These are phyloP conservation scores for Ogataea minuta DNA, from an alignment of 805 yeast genomes.

Conservation along the genomic window DNA sequence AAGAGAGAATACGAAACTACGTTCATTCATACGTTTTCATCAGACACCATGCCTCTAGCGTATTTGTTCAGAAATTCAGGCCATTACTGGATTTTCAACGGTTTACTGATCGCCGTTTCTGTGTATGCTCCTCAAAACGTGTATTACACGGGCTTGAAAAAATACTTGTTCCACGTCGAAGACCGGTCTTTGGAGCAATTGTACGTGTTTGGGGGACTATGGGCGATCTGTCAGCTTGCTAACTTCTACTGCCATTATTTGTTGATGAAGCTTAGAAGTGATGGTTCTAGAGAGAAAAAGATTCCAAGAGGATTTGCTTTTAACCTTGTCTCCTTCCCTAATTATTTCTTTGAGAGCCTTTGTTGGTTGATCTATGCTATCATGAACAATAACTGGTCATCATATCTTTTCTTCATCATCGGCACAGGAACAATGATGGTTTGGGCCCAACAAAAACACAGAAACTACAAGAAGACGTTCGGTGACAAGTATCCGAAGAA, in stretches of 20 bases:
- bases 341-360: slow-evolving; percentile 83
- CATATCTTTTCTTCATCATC: slow-evolving; percentile 66
- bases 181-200: slow-evolving; percentile 36
- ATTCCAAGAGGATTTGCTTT: slow-evolving; percentile 88
- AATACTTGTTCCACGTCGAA: slow-evolving; percentile 44
- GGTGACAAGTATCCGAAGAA: slow-evolving; percentile 76
- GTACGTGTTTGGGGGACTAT: slow-evolving; percentile 40
- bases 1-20: slow-evolving; percentile 89
- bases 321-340: slow-evolving; percentile 81
- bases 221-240: slow-evolving; percentile 63
- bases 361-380: slow-evolving; percentile 73
- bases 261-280: slow-evolving; percentile 56
- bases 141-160: slow-evolving; percentile 23
- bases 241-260: slow-evolving; percentile 71
- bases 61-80: slow-evolving; percentile 84
- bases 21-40: slow-evolving; percentile 80
- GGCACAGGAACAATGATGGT: slow-evolving; percentile 80
- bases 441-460: slow-evolving; percentile 91
- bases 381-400: slow-evolving; percentile 73
- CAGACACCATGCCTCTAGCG: slow-evolving; percentile 88
- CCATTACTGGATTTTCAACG: slow-evolving; percentile 93
- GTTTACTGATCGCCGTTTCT: slow-evolving; percentile 42
- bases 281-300: slow-evolving; percentile 55
- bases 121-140: slow-evolving; percentile 32
- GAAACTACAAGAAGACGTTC: slow-evolving; percentile 61